Evolutionary conservation across 2,329 filamentous ascomycete species (phyloP), one percentile per base, ranked within the genome.

Genomic region (Cladosporium sp.): DNA sequence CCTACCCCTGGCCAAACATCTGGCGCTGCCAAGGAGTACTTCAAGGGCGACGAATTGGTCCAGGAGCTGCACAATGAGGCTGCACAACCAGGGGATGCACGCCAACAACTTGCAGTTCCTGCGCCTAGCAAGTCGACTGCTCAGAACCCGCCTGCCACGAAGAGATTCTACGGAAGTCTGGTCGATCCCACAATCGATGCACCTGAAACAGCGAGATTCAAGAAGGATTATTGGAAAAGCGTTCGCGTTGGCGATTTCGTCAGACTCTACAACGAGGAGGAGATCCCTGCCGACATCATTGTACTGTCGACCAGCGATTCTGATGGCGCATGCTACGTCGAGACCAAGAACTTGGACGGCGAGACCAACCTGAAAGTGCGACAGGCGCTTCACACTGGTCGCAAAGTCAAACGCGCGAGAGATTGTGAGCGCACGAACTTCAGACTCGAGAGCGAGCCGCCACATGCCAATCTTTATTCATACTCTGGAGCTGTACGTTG

Each of bases 281-380:
- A 96, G 65, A 85, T 99, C 22, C 95, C 94, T 1, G 93, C 94
- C 48, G 94, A 99, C 73, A 80, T 99, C 47, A 87, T 97, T 48
- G 89, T 99, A 42, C 77, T 99, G 22, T 90, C 94, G 2, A 97
- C 94, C 0, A 96, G 94, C 2, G 94, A 97, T 66, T 83, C 88
- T 0, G 94, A 99, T 66, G 94, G 94, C 51, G 90, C 90, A 36
- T 99, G 94, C 74, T 99, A 97, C 67, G 89, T 99, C 20, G 94
- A 99, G 75, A 99, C 94, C 2, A 99, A 97, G 78, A 97, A 96
- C 71, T 73, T 99, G 78, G 94, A 99, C 68, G 94, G 94, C 51
- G 94, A 99, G 76, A 99, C 94, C 2, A 99, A 99, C 68, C 77
- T 99, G 61, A 99, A 99, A 74, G 91, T 97, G 61, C 88, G 94